phyloP scores from a whole-genome alignment of 2,329 filamentous ascomycete species.

The Paraphoma chrysanthemicola region DNA sequence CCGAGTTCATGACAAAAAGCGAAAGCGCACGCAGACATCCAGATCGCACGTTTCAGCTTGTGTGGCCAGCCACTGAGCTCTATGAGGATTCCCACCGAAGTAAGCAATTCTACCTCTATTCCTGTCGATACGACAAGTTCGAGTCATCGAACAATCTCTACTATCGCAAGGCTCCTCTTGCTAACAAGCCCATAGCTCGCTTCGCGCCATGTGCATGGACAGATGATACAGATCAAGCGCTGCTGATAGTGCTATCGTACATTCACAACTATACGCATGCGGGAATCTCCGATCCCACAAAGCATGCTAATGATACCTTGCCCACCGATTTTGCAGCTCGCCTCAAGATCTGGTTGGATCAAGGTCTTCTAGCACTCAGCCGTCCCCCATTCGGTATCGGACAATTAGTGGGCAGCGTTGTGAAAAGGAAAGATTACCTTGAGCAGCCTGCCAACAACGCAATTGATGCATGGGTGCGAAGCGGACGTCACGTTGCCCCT shows the following conservation, averaged over 20 bases:
- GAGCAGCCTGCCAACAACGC: slow-evolving; percentile 52
- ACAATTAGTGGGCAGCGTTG: slow-evolving; percentile 55
- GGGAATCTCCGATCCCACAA: neutral
- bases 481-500: slow-evolving; percentile 52
- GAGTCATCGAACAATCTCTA: neutral
- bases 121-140: neutral
- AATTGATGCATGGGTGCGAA: slow-evolving; percentile 51
- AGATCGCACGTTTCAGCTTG: slow-evolving; percentile 50
- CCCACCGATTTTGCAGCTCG: slow-evolving; percentile 53
- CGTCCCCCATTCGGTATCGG: slow-evolving; percentile 59
- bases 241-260: slow-evolving; percentile 58
- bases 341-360: slow-evolving; percentile 56
- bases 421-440: slow-evolving; percentile 49
- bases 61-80: slow-evolving; percentile 50
- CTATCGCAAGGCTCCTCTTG: neutral
- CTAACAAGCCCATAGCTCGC: slow-evolving; percentile 14
- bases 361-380: slow-evolving; percentile 56
- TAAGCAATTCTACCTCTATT: slow-evolving; percentile 21
- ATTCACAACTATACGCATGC: slow-evolving; percentile 50
- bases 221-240: slow-evolving; percentile 63
- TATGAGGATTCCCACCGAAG: slow-evolving; percentile 55
- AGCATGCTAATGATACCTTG: slow-evolving; percentile 21
- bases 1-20: slow-evolving; percentile 57
- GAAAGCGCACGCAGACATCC: slow-evolving; percentile 48
- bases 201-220: slow-evolving; percentile 55